Percentiles rank a stretch among this genome's conserved stretches.
These are phyloP conservation scores for Lagerstroemia speciosa DNA, from an alignment of 345 rosid genomes.

Conservation along the genomic window DNA sequence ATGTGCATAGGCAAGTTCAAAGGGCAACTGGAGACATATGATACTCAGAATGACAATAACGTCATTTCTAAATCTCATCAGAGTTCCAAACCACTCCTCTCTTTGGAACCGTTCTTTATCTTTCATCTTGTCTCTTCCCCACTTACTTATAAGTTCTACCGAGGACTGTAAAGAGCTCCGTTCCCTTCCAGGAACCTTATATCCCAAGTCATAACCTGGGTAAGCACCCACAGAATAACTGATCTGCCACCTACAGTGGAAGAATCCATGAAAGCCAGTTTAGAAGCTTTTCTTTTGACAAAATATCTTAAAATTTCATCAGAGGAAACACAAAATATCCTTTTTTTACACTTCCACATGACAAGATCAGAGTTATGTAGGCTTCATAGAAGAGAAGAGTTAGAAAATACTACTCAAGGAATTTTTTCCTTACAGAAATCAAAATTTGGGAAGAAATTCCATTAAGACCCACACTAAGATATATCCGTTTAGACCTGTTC, in stretches of 20 bases:
- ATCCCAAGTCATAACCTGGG: slow-evolving; percentile 44
- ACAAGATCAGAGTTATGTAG: background rate
- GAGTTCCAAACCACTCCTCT: slow-evolving; percentile 77
- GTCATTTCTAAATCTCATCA: slow-evolving; percentile 73
- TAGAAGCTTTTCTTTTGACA: background rate
- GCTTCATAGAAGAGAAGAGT: background rate
- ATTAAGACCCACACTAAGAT: background rate
- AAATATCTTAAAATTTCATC: background rate
- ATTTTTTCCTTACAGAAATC: background rate
- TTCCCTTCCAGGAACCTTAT: slow-evolving; percentile 33
- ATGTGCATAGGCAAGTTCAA: slow-evolving; percentile 94
- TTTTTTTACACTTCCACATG: background rate
- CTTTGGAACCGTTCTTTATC: slow-evolving; percentile 76
- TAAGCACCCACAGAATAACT: slow-evolving; percentile 47
- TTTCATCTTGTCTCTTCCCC: slow-evolving; percentile 36
- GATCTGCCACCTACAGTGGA: slow-evolving; percentile 63
- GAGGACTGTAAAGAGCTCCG: slow-evolving; percentile 48
- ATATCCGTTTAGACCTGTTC: background rate
- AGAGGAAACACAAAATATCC: background rate
- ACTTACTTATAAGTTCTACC: slow-evolving; percentile 29
- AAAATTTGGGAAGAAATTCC: background rate
- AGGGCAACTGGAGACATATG: slow-evolving; percentile 93
- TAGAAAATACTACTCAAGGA: background rate
- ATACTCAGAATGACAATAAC: slow-evolving; percentile 53
- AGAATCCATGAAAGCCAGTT: background rate